Base-by-base conservation (phyloP, 2,329 filamentous ascomycete genomes). In the Harringtonia lauricola region DNA sequence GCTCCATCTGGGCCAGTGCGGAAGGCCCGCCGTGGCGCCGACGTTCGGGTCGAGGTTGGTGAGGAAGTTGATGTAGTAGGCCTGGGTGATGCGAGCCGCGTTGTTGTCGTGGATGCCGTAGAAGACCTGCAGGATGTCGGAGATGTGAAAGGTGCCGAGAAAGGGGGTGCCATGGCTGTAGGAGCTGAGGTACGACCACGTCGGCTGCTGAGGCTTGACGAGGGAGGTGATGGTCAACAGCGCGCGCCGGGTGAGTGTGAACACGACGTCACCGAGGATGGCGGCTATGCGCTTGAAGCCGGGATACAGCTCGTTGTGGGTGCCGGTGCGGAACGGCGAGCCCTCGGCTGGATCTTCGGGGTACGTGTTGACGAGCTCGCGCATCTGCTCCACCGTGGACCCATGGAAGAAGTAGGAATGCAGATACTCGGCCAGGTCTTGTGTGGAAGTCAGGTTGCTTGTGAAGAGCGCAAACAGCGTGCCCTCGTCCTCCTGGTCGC, bases 401-500 rank as follows among this genome's bases (percentile, higher is more conserved):
- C 65, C 57, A 30, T 68, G 59, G 65, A 86, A 88, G 64, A 76
- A 83, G 41, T 75, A 51, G 1, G 61, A 56, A 2, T 62, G 54
- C 19, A 92, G 61, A 54, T 90, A 90, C 17, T 70, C 62, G 29
- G 77, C 68, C 0, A 89, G 52, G 7, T 76, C 61, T 1, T 62
- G 61, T 0, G 70, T 76, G 1, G 70, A 81, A 10, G 75, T 83
- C 41, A 89, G 64, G 57, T 88, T 86, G 28, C 61, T 56, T 50
- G 85, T 81, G 58, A 81, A 80, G 29, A 89, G 66, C 6, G 79
- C 68, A 56, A 89, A 87, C 2, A 89, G 60, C 0, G 84, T 87
- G 17, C 84, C 83, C 59, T 90, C 84, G 55, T 90, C 85, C 64
- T 89, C 83, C 59, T 87, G 82, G 55, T 86, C 74, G 35, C 85